Evolutionary conservation across 495 filamentous ascomycete genomes (phyloP), one percentile per base, ranked within the genome.

Genomic region (Filosporella fistucella): DNA sequence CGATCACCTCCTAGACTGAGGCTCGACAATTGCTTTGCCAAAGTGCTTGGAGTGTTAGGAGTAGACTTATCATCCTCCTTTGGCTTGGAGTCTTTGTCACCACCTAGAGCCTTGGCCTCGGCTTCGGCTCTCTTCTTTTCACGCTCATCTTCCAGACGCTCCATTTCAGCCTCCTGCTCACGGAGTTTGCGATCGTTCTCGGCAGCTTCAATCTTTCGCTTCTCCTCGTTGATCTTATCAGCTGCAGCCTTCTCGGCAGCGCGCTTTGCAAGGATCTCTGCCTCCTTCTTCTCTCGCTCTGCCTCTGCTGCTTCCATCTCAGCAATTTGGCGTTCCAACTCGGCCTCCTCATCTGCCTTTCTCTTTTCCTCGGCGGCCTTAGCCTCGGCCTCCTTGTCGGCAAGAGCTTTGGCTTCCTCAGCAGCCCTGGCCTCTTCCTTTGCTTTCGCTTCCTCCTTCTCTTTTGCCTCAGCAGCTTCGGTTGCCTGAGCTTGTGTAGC

Each of bases 371-470:
- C 53, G 21, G 52, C 52, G n/a, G 47, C 52, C 56, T 78, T 75
- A 66, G 87, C 70, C 43, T 85, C 82, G 41, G 77, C 74, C 60
- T 81, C 78, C 62, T 91, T 84, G 29, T 78, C 76, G 2, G 81
- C 81, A 73, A 85, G 86, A 68, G 67, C 52, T 59, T 68, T 58
- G 33, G 56, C 54, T 7, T 56, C 33, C 14, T 55, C 57, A n/a
- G 66, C 60, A 16, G 59, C 52, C 18, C 60, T 47, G n/a, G 63
- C 53, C 37, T 64, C 59, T 21, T 56, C 63, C 44, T 55, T 53
- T 11, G 53, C 52, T 37, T 57, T 54, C 13, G 59, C 57, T 12
- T 66, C 63, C n/a, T 58, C 57, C 39, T 68, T 55, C 21, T 21
- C 3, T 39, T 58, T 58, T 6, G 42, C 34, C 32, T 57, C 58